A percentile compares a stretch with the other conserved stretches of the same genome.
These are phyloP conservation scores for Climacium dendroides DNA, from an alignment of 225 moss, liverwort and hornwort genomes.

Conservation along the genomic window DNA sequence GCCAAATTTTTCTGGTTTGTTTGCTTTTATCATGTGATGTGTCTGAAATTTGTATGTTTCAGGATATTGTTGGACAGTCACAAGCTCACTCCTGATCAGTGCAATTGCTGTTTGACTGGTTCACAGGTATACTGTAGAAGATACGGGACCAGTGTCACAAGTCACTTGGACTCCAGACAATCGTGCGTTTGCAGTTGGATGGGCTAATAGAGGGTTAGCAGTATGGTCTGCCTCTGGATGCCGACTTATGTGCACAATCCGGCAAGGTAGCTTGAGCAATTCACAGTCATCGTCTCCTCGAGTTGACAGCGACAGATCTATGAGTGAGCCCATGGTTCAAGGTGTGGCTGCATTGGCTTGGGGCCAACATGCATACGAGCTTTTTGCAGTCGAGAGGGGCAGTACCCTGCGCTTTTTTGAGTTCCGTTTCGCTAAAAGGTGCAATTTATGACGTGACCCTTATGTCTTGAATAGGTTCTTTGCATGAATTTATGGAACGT, in stretches of 20 bases:
- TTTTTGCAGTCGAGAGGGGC: constrained; percentile 85
- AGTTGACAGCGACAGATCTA: constrained; percentile 66
- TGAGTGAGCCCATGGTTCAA: constrained; percentile 93
- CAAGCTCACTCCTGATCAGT: background rate
- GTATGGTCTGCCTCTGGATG: constrained; percentile 98
- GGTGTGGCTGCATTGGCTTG: constrained; percentile 90
- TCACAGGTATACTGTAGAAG: constrained; percentile 85
- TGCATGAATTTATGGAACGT: background rate
- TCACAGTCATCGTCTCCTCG: constrained; percentile 71
- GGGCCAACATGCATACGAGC: constrained; percentile 92
- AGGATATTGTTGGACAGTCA: background rate
- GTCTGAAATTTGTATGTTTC: background rate
- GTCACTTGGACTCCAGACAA: constrained; percentile 94
- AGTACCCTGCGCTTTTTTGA: constrained; percentile 75
- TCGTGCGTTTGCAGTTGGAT: constrained; percentile 88
- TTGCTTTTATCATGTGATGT: background rate
- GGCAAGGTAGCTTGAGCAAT: constrained; percentile 98
- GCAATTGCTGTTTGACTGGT: background rate
- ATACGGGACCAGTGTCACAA: constrained; percentile 91
- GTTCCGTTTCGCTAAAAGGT: constrained; percentile 95
- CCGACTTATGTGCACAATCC: constrained; percentile 97
- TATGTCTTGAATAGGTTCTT: background rate
- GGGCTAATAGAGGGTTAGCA: constrained; percentile 90
- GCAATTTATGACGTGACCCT: background rate
- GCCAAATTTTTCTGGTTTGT: background rate